A percentile compares a stretch with the other conserved stretches of the same genome.
These are phyloP conservation scores for Talaromyces sp. DNA, from an alignment of 2,329 filamentous ascomycete species.

Conservation along the genomic window DNA sequence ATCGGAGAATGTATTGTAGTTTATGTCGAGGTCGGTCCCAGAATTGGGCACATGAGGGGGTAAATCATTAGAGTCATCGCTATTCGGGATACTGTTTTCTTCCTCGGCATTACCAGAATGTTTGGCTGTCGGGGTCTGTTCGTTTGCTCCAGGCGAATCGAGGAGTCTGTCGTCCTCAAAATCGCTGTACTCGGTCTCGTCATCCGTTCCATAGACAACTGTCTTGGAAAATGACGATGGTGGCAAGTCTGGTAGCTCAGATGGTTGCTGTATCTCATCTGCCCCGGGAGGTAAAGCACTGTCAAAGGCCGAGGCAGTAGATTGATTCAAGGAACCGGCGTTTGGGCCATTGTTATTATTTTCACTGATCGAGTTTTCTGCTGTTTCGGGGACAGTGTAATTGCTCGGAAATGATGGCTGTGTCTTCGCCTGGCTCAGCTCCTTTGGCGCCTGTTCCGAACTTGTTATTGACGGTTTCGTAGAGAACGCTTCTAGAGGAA, in stretches of 20 bases:
- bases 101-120: conserved; percentile 4
- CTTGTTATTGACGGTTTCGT: background rate
- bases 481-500: conserved; percentile 17
- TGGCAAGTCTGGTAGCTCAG: background rate
- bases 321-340: background rate
- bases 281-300: background rate
- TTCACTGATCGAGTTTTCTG: background rate
- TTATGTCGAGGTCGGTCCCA: conserved; percentile 17
- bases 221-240: conserved; percentile 17
- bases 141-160: background rate
- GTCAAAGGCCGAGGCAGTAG: background rate
- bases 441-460: background rate
- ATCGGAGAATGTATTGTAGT: conserved; percentile 20
- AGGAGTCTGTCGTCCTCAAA: conserved; percentile 18
- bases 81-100: background rate
- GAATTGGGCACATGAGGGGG: conserved; percentile 20
- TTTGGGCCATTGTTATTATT: background rate
- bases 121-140: conserved; percentile 1
- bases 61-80: conserved; percentile 27
- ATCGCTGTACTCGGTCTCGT: conserved; percentile 30
- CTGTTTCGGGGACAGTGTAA: background rate
- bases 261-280: background rate
- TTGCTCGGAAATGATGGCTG: background rate
- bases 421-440: background rate
- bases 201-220: conserved; percentile 39